These are phyloP conservation scores for Mantamonas sphyraenae DNA, from an alignment of 78 protist genomes.

Conservation along the genomic window DNA sequence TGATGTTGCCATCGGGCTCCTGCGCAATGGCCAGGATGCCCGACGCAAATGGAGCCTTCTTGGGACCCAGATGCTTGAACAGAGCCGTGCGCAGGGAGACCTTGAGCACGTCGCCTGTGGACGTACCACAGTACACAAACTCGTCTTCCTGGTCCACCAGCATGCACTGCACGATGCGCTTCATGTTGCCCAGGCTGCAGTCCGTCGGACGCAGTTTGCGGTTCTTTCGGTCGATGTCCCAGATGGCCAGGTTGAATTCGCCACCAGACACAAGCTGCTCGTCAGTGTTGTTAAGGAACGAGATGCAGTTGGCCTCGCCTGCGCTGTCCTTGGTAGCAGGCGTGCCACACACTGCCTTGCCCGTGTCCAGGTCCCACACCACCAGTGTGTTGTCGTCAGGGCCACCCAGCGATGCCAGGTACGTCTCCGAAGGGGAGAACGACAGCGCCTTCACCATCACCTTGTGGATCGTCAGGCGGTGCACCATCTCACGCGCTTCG, in stretches of 20 bases:
- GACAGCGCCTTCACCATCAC: slow-evolving; percentile 42
- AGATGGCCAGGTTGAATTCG: slow-evolving; percentile 18
- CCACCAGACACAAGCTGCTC: slow-evolving; percentile 39
- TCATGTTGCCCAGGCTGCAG: slow-evolving; percentile 13
- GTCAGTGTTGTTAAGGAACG: slow-evolving; percentile 10
- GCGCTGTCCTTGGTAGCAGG: slow-evolving; percentile 24
- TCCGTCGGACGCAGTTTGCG: slow-evolving; percentile 42
- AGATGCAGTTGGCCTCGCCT: background rate
- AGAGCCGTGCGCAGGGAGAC: slow-evolving; percentile 1
- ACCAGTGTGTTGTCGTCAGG: slow-evolving; percentile 60
- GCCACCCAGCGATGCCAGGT: slow-evolving; percentile 67
- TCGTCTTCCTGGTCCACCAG: slow-evolving; percentile 15
- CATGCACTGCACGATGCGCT: slow-evolving; percentile 9
- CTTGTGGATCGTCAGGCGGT: slow-evolving; percentile 48
- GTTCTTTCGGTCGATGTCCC: slow-evolving; percentile 36
- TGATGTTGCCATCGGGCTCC: slow-evolving; percentile 2
- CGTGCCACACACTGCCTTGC: slow-evolving; percentile 41
- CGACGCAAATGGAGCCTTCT: background rate
- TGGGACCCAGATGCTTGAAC: slow-evolving; percentile 22
- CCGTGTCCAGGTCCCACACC: slow-evolving; percentile 52
- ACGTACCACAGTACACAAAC: slow-evolving; percentile 33
- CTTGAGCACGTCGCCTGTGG: slow-evolving; percentile 49
- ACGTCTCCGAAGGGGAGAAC: slow-evolving; percentile 43
- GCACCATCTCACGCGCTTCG: slow-evolving; percentile 4
- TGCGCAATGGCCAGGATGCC: slow-evolving; percentile 18